Base-by-base conservation (phyloP, 306 rosid genomes). In the Inga oerstediana region DNA sequence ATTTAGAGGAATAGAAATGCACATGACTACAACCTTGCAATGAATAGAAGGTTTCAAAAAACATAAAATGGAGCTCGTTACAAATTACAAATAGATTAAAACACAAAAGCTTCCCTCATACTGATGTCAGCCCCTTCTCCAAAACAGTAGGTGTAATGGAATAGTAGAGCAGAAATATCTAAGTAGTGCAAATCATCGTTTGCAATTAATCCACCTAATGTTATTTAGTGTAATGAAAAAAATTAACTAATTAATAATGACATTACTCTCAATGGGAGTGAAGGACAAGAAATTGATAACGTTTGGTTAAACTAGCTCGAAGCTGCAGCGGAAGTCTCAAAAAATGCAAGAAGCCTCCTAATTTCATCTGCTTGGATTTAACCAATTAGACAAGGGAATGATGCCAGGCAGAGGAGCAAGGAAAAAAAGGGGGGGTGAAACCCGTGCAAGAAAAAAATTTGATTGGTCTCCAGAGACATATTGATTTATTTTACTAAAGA, bases 271-370 rank as follows among this genome's bases (percentile, higher is more conserved):
- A 52, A 69, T 37, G 8, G 20, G 39, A 74, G 66, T 75, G 69
- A 77, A 7, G 27, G 3, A 6, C 37, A 45, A 45, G 68, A 74
- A 43, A 76, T 48, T 75, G 32, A 59, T 19, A 22, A 61, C 54
- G 44, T 41, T 32, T 62, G 34, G 73, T 16, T 51, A 86, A 68
- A 74, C 69, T 44, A 68, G 75, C 16, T 56, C 3, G 74, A 66
- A 45, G 65, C 27, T 13, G 52, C 8, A 58, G 32, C 34, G 56
- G 48, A 78, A 58, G 39, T 43, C 45, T 35, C 41, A 11, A 48
- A 54, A 43, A 68, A 67, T 35, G 13, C 74, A 9, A 51, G 27
- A 49, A 54, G 49, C 39, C 78, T 17, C 75, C 74, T 43, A 73
- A 41, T 44, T 49, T 71, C 24, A 49, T 71, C 86, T 17, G 16